Evolutionary conservation across 176 grass and related monocot species (phyloP), one percentile per base, ranked within the genome.

Genomic region (Panicum miliaceum): DNA sequence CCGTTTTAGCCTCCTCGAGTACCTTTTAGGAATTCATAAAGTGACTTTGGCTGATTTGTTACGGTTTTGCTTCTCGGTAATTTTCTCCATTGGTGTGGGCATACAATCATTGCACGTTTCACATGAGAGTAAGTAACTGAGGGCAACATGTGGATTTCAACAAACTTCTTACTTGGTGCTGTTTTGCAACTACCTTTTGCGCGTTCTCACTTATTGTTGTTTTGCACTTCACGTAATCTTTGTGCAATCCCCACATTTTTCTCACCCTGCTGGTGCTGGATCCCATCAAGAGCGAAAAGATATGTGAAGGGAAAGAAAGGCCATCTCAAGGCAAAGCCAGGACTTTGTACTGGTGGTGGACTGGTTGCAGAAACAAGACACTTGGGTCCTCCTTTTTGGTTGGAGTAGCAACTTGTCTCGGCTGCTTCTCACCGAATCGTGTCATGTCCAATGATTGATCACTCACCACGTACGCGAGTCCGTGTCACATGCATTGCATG

Each of bases 201-300:
- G n/a, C n/a, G n/a, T n/a, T n/a, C n/a, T n/a, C n/a, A n/a, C n/a
- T n/a, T n/a, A n/a, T n/a, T n/a, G n/a, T n/a, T n/a, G n/a, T n/a
- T n/a, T n/a, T n/a, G n/a, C n/a, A n/a, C 60, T 34, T 6, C 7
- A 67, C 37, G 70, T 77, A 85, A 66, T 90, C 64, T 71, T 91
- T 66, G 82, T 94, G 46, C 60, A 79, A 83, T 42, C 38, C 76
- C 48, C 26, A 18, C n/a, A n/a, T n/a, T n/a, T n/a, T n/a, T n/a
- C n/a, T 69, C 60, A 78, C 85, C 42, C 45, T 78, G 29, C 29
- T 40, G 16, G 13, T 58, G 38, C n/a, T 42, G 38, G 68, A 59
- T 71, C 78, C 78, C 67, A 83, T 91, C 54, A 80, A 89, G 22
- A 59, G 57, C 64, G 61, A 91, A 80, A 86, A 83, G 76, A 84